Base-by-base conservation (phyloP, 805 yeast genomes). In the Scheffersomyces lignosus region DNA sequence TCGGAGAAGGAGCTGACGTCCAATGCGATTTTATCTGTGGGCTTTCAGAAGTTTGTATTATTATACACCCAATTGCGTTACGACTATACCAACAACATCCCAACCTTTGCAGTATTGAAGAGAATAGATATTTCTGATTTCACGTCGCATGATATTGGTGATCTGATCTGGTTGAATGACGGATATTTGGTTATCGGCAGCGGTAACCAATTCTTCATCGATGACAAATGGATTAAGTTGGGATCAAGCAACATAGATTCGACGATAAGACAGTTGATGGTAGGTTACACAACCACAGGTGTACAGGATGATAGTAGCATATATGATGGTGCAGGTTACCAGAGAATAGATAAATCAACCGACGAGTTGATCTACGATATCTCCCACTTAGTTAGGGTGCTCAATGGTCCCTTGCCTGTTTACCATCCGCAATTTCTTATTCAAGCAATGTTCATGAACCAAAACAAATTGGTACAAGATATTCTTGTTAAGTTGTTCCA, bases 341-440 rank as follows among this genome's bases (percentile, higher is more conserved):
- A 33, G 22, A 22, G 32, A 7, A 34, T 28, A 9, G 28, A 31
- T n/a, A 15, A 8, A 28, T n/a, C 10, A 5, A 15, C n/a, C 3
- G 43, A 51, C 6, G 50, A 49, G 27, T 18, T 43, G 5, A 48
- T 53, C 3, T 61, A 54, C 41, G 77, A 73, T 43, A 74, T 90
- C 2, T 73, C 86, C 41, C 84, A 83, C 47, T 68, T 90, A 39
- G 85, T 83, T 33, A 67, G 87, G 12, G 81, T 89, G 4, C 62
- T 90, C 37, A 90, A 90, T 62, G 97, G 97, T 22, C 93, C 95
- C 0, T 58, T 91, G 12, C 96, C 97, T 0, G 63, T 88, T 1
- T 90, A 87, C 49, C 97, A 91, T 52, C 98, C 98, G 0, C 96
- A 89, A 57, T 74, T 87, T 36, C 59, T 90, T 32, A 81, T 88